Base-by-base conservation (phyloP, 257 asterid genomes). In the Solanum corneliomulleri region DNA sequence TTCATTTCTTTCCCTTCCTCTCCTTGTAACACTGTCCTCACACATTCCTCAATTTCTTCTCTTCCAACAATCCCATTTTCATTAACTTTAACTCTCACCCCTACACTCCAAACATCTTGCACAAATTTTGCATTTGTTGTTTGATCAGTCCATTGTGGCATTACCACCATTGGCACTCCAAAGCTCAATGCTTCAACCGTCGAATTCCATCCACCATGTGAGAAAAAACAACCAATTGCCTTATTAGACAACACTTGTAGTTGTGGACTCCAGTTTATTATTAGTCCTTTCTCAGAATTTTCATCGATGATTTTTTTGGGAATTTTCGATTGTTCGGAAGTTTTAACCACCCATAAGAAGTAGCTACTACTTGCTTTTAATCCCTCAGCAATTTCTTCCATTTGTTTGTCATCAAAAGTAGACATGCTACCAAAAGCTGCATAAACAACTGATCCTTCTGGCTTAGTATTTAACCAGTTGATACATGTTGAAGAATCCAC, bases 61-160 rank as follows among this genome's bases (percentile, higher is more conserved):
- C 95, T 93, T 31, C 91, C 85, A 15, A 87, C 98, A 41, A 95
- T n/a, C 0, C 95, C 94, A 68, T 88, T 29, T 42, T 78, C 91
- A 18, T 88, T 89, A 15, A 77, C 91, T 86, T 87, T 84, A 70
- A 91, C 95, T 87, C 98, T 89, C 15, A 92, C 68, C 7, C 99
- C 99, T 1, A 90, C 88, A 9, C 87, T 52, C 98, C 98, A 95
- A 29, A 93, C 92, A 82, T 95, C 98, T 69, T 92, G 92, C 71
- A 96, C 89, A 13, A 95, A 81, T 88, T 94, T 96, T 1, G 99
- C 96, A 71, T 92, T 92, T 18, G 91, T 95, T 1, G 98, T 85
- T 75, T 96, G 99, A 86, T 96, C 98, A 3, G 95, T 93, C 98
- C 98, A 96, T 23, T 92, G 94, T 2, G 99, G 99, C 95, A 95